A percentile compares a stretch with the other conserved stretches of the same genome.
These are phyloP conservation scores for Candida ascalaphidarum DNA, from an alignment of 805 yeast genomes.

Conservation along the genomic window DNA sequence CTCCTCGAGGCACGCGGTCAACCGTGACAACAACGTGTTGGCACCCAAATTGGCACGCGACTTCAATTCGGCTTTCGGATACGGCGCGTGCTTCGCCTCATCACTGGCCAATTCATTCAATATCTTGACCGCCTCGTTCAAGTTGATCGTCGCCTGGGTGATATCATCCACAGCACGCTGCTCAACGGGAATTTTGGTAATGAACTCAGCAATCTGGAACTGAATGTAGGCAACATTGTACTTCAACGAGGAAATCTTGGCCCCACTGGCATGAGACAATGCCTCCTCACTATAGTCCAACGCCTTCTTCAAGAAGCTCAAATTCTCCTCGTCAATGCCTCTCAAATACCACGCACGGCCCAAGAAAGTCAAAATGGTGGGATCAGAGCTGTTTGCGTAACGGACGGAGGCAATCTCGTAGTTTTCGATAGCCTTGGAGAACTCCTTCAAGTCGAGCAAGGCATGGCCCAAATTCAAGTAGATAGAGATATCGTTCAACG, in stretches of 20 bases:
- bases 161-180: constrained; percentile 60
- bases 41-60: constrained; percentile 84
- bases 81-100: constrained; percentile 59
- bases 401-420: constrained; percentile 73
- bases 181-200: constrained; percentile 50
- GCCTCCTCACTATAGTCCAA: constrained; percentile 59
- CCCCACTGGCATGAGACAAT: constrained; percentile 20
- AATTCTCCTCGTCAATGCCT: constrained; percentile 59
- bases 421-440: constrained; percentile 76
- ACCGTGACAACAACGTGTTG: constrained; percentile 61
- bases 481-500: constrained; percentile 75
- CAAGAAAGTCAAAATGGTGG: constrained; percentile 59
- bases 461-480: constrained; percentile 87
- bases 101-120: constrained; percentile 50
- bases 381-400: constrained; percentile 54
- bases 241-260: constrained; percentile 32
- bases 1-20: constrained; percentile 61
- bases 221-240: constrained; percentile 81
- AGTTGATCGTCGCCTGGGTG: constrained; percentile 43
- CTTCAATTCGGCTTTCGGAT: constrained; percentile 68
- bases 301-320: constrained; percentile 52
- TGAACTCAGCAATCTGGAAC: constrained; percentile 78
- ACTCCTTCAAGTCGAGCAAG: constrained; percentile 72
- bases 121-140: constrained; percentile 52
- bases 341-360: constrained; percentile 87